Evolutionary conservation across 305 asterid species (phyloP).

Genomic region (Rubia balearica): DNA sequence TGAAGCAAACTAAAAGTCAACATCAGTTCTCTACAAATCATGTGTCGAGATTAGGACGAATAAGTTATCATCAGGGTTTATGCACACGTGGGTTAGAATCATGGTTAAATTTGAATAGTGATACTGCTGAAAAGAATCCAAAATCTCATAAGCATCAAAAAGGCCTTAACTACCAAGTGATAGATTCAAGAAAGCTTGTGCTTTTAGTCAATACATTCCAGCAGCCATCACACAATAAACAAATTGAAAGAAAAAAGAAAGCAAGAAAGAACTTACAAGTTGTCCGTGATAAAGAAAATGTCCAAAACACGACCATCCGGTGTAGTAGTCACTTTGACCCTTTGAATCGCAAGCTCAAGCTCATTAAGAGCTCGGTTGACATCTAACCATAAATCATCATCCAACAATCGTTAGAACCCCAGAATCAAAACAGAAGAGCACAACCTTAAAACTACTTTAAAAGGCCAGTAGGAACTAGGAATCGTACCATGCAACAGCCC

Average conservation of each 20-base stretch:
- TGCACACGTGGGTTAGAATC: background rate
- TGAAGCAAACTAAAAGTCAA: background rate
- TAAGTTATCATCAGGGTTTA: background rate
- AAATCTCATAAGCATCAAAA: background rate
- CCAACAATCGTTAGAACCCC: constrained; percentile 7
- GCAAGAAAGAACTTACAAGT: constrained; percentile 19
- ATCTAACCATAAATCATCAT: constrained; percentile 33
- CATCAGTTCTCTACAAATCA: background rate
- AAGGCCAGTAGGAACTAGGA: background rate
- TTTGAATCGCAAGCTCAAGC: constrained; percentile 64
- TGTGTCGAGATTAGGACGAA: background rate
- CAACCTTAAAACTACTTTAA: background rate
- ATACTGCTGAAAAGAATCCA: background rate
- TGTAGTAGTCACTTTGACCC: constrained; percentile 74
- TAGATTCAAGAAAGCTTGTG: background rate
- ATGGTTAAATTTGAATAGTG: background rate
- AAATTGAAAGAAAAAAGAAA: background rate
- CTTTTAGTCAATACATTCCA: background rate
- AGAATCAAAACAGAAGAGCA: constrained; percentile 1
- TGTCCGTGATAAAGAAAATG: constrained; percentile 27
- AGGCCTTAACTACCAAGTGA: background rate
- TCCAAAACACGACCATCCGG: constrained; percentile 71
- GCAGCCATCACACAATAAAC: background rate
- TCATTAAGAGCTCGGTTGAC: constrained; percentile 65
- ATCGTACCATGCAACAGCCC: constrained; percentile 70